Conservation (phyloP, 305 asterid genomes). For the Vinca major region DNA sequence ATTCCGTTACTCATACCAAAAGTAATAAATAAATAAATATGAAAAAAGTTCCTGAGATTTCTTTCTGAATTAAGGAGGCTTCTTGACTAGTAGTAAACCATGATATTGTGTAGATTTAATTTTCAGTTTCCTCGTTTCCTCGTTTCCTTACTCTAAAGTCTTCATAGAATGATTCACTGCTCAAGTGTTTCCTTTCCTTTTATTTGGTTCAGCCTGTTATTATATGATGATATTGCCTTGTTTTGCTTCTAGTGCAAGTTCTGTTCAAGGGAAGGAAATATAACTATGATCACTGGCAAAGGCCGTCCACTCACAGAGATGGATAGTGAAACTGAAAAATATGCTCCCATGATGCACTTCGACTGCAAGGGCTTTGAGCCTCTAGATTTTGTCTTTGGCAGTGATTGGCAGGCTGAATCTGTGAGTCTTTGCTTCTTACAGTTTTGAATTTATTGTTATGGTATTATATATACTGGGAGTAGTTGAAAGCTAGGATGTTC, state of each 20-base stretch:
- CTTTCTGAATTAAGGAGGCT: background rate
- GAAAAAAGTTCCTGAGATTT: background rate
- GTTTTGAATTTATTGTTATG: constrained; percentile 2
- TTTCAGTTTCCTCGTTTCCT: background rate
- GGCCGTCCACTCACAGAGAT: constrained; percentile 63
- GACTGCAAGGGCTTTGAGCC: constrained; percentile 96
- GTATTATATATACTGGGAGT: background rate
- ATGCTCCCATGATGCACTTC: constrained; percentile 65
- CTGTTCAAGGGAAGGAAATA: constrained; percentile 76
- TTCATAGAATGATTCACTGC: background rate
- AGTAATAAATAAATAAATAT: background rate
- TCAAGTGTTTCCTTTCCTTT: background rate
- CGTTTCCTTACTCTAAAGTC: background rate
- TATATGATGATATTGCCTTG: constrained; percentile 8
- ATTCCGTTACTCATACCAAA: background rate
- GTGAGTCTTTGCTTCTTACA: constrained; percentile 36
- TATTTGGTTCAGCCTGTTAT: background rate
- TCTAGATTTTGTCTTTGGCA: constrained; percentile 56
- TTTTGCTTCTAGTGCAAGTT: constrained; percentile 64
- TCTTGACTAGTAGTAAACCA: background rate
- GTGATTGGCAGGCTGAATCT: constrained; percentile 79
- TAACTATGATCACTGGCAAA: constrained; percentile 61
- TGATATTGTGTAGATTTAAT: background rate
- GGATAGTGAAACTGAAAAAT: constrained; percentile 41
- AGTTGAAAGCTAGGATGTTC: background rate